Evolutionary conservation across 495 filamentous ascomycete species (phyloP), one percentile per base, ranked within the genome.

Genomic region (Tuber calosporum): DNA sequence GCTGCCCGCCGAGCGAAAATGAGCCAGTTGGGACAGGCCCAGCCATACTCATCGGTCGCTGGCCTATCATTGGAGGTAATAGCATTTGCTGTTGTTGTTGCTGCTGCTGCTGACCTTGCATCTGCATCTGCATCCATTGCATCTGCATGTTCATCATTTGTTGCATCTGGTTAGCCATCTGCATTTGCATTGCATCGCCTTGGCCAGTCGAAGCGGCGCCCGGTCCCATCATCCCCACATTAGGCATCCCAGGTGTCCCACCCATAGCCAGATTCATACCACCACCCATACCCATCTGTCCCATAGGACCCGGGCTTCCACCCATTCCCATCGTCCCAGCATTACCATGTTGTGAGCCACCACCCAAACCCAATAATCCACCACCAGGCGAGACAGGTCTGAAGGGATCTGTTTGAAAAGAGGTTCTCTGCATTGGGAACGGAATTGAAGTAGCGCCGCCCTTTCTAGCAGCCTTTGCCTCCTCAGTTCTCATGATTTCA

Each of bases 161-260:
- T 37, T 88, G 86, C 92, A 96, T 96, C 81, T 96, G 92, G 78
- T 94, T 91, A 38, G 89, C 89, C 85, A 97, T 90, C 79, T 97
- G 90, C 67, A 93, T 86, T 74, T 93, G 91, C 26, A 90, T 90
- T 78, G 91, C 90, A 76, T 94, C 92, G 6, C 87, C 88, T 30
- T 91, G 85, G 38, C 67, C 69, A 71, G 86, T 85, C 39, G 89
- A 82, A 84, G 85, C 79, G 39, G 83, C 83, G 42, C 75, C 80
- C 42, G 40, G 77, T 66, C 77, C 81, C 80, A 82, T 86, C 74
- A 77, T 77, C 11, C 74, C 45, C 71, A 79, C 72, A 41, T 72
- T 75, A 42, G 82, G 77, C 74, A 80, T 82, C 40, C 79, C 82
- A 80, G 83, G 81, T 45, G 68, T 72, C 34, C 82, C 83, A 72